These are phyloP conservation scores for Beauveria scarabaeidicola DNA, from an alignment of 2,329 filamentous ascomycete species.

Conservation along the genomic window DNA sequence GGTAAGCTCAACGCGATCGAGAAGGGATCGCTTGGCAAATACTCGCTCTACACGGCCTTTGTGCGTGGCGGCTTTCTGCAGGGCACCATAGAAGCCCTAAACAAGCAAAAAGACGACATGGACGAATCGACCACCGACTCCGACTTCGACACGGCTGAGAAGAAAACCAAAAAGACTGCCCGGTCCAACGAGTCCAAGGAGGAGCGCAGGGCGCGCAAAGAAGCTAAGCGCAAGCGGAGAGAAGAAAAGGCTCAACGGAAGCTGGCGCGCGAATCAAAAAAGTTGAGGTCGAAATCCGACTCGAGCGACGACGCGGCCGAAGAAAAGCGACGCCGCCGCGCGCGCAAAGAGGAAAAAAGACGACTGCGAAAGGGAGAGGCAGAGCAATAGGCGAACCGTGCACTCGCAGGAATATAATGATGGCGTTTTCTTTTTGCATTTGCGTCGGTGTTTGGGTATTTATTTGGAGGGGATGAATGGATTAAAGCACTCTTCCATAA, in stretches of 20 bases:
- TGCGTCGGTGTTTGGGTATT: neutral
- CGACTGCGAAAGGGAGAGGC: conserved; percentile 26
- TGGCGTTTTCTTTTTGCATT: conserved; percentile 5
- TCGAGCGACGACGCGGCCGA: conserved; percentile 25
- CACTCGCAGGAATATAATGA: neutral
- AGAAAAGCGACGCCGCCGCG: conserved; percentile 38
- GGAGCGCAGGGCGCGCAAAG: conserved; percentile 29
- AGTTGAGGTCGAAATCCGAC: conserved; percentile 22
- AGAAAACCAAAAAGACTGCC: conserved; percentile 18
- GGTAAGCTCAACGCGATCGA: conserved; percentile 49
- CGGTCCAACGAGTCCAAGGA: conserved; percentile 32
- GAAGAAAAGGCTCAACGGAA: neutral
- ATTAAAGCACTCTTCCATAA: neutral
- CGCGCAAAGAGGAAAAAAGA: conserved; percentile 35
- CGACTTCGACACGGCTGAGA: conserved; percentile 18
- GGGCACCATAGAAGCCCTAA: conserved; percentile 50
- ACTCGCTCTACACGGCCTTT: conserved; percentile 74
- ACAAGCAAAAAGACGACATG: conserved; percentile 14
- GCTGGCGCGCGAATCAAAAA: conserved; percentile 19
- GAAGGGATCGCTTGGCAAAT: conserved; percentile 42
- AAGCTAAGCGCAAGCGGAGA: conserved; percentile 21
- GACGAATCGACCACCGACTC: conserved; percentile 14
- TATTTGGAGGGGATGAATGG: neutral
- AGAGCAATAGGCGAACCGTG: conserved; percentile 8
- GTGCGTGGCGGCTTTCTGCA: conserved; percentile 70